These are phyloP conservation scores for Nannochloropsis gaditana DNA, from an alignment of 108 stramenopile genomes.

Conservation along the genomic window DNA sequence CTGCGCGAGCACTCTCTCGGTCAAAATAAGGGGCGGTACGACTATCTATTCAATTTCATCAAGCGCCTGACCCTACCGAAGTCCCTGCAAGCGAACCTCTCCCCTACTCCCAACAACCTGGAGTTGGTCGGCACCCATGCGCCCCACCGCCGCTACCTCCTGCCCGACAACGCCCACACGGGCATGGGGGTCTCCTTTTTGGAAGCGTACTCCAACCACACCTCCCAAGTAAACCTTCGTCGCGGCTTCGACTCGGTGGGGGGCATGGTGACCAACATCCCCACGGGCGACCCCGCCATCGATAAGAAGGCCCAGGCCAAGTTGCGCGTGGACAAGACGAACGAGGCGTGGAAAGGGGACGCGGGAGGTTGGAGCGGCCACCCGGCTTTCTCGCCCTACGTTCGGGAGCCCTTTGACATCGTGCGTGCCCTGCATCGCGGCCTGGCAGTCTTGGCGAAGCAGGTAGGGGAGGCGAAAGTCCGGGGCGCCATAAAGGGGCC, in stretches of 20 bases:
- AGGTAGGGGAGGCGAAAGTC: background rate
- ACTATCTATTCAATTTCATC: background rate
- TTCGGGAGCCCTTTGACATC: background rate
- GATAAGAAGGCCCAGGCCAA: constrained; percentile 11
- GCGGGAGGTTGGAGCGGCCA: constrained; percentile 4
- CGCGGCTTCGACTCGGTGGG: background rate
- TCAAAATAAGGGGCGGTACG: background rate
- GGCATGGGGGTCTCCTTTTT: constrained; percentile 2
- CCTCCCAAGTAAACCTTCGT: background rate
- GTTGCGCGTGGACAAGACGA: constrained; percentile 5
- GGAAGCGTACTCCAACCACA: constrained; percentile 5
- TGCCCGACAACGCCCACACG: background rate
- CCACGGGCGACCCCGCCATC: background rate
- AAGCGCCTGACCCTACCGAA: background rate
- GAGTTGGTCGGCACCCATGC: background rate
- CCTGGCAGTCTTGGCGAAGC: background rate
- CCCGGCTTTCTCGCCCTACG: constrained; percentile 9
- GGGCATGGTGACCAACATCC: constrained; percentile 17
- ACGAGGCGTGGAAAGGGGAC: constrained; percentile 1
- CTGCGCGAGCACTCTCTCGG: constrained; percentile 7
- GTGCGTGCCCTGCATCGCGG: background rate
- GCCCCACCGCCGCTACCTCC: constrained; percentile 6
- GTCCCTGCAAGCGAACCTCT: background rate
- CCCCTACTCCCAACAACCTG: background rate
- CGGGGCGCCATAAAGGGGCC: background rate